phyloP scores from a whole-genome alignment of 2,329 filamentous ascomycete genomes.

The Diaporthe amygdali region DNA sequence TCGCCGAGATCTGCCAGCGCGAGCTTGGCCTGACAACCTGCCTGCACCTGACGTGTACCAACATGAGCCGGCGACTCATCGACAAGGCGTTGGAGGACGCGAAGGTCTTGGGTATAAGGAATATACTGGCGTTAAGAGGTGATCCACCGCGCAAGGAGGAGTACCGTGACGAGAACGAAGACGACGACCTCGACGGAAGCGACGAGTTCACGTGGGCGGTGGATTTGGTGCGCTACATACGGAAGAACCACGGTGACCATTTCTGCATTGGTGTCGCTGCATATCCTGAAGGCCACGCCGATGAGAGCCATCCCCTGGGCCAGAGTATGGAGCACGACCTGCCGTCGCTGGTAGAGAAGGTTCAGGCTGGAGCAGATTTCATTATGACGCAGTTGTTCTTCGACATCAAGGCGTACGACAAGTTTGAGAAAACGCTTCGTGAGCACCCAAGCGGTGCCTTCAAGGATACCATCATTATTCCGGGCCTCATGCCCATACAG shows the following conservation, averaged over 20 bases:
- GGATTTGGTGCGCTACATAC: constrained; percentile 90
- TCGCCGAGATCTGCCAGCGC: constrained; percentile 93
- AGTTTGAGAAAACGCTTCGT: constrained; percentile 78
- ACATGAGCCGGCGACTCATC: constrained; percentile 87
- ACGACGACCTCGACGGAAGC: constrained; percentile 71
- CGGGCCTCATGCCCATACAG: constrained; percentile 96
- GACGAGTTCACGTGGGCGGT: constrained; percentile 87
- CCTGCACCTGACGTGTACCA: constrained; percentile 95
- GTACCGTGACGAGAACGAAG: constrained; percentile 69
- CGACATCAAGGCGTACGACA: constrained; percentile 80
- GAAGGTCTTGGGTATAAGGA: constrained; percentile 87
- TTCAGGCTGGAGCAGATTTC: constrained; percentile 90
- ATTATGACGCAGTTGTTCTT: constrained; percentile 99
- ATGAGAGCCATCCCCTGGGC: constrained; percentile 79
- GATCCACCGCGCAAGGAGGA: constrained; percentile 91
- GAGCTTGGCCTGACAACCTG: constrained; percentile 93
- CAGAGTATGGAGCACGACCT: constrained; percentile 80
- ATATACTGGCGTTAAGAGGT: constrained; percentile 89
- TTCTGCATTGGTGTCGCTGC: constrained; percentile 95
- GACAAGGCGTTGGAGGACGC: constrained; percentile 91
- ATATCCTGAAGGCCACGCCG: constrained; percentile 94
- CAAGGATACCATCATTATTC: constrained; percentile 86
- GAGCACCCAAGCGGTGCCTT: constrained; percentile 85
- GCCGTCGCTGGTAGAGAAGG: constrained; percentile 89
- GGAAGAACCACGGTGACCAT: constrained; percentile 84